Conservation (phyloP, 78 protist genomes). For the Dictyostelium capitatum region DNA sequence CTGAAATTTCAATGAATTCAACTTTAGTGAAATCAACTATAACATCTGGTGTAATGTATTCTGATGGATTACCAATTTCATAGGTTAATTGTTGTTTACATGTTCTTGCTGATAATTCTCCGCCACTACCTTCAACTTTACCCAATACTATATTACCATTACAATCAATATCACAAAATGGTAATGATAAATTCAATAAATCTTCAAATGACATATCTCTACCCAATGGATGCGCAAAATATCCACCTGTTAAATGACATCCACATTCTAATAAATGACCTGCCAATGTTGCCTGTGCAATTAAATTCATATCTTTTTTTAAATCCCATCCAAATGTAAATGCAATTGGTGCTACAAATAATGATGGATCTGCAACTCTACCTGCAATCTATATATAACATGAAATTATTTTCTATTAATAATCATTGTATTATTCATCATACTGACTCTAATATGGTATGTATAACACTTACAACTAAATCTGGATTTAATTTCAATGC, state of each 20-base stretch:
- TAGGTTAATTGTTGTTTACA: constrained; percentile 78
- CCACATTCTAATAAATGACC: constrained; percentile 78
- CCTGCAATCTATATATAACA: constrained; percentile 37
- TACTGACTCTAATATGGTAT: too few relatives aligned
- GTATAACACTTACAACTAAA: constrained; percentile 55
- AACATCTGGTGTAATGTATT: constrained; percentile 67
- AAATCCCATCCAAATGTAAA: constrained; percentile 72
- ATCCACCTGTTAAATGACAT: constrained; percentile 79
- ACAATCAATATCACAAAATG: constrained; percentile 65
- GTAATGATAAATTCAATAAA: constrained; percentile 43
- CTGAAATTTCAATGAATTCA: constrained; percentile 21
- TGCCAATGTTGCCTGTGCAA: constrained; percentile 74
- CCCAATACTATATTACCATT: constrained; percentile 51
- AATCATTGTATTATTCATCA: too few relatives aligned
- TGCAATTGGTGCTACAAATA: constrained; percentile 77
- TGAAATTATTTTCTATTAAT: not conserved
- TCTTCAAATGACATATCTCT: constrained; percentile 31
- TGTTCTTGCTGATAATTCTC: constrained; percentile 62
- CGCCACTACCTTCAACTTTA: constrained; percentile 72
- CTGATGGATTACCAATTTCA: constrained; percentile 65
- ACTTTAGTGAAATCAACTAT: constrained; percentile 57
- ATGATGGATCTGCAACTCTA: constrained; percentile 78
- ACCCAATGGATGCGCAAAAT: constrained; percentile 74
- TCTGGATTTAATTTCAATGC: constrained; percentile 64
- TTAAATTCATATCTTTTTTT: constrained; percentile 56